phyloP scores from a whole-genome alignment of 2,329 filamentous ascomycete species.

The Laburnicola sp. region DNA sequence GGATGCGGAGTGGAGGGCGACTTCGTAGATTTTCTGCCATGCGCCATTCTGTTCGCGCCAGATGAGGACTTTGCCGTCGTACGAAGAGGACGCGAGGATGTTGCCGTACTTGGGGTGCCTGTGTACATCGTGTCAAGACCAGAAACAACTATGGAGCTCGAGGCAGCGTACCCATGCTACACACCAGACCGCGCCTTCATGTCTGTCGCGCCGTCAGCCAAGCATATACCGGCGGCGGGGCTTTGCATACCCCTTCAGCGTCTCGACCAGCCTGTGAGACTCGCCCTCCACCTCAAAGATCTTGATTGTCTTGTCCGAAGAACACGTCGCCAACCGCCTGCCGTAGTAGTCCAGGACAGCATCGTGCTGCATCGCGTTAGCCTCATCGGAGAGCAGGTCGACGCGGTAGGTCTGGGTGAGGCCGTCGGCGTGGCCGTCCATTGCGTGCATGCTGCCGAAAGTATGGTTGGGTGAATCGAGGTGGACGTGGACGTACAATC shows the following conservation, averaged over 20 bases:
- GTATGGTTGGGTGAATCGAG: slow-evolving; percentile 5
- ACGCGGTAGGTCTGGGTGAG: slow-evolving; percentile 1
- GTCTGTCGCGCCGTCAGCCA: slow-evolving; percentile 57
- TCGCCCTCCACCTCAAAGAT: slow-evolving; percentile 98
- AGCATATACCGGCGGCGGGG: not conserved
- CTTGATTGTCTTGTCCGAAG: slow-evolving; percentile 97
- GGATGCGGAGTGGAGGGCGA: slow-evolving; percentile 88
- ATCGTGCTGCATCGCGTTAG: slow-evolving; percentile 72
- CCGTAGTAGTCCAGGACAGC: slow-evolving; percentile 99
- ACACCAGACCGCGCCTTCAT: slow-evolving; percentile 97
- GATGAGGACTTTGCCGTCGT: slow-evolving; percentile 98
- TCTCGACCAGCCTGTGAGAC: slow-evolving; percentile 85
- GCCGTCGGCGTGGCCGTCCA: not conserved
- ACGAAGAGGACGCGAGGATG: slow-evolving; percentile 91
- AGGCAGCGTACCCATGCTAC: slow-evolving; percentile 73
- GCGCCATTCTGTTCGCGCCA: slow-evolving; percentile 77
- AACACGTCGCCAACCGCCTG: slow-evolving; percentile 92
- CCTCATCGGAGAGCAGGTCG: slow-evolving; percentile 35
- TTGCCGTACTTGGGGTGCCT: slow-evolving; percentile 98
- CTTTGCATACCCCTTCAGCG: slow-evolving; percentile 80
- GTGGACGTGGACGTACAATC: slow-evolving; percentile 73
- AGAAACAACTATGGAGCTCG: slow-evolving; percentile 1
- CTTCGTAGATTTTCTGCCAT: slow-evolving; percentile 84
- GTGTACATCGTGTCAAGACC: slow-evolving; percentile 3
- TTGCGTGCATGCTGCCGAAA: not conserved